Conservation (phyloP, 2,329 filamentous ascomycete genomes). For the Fusarium fujikuroi region DNA sequence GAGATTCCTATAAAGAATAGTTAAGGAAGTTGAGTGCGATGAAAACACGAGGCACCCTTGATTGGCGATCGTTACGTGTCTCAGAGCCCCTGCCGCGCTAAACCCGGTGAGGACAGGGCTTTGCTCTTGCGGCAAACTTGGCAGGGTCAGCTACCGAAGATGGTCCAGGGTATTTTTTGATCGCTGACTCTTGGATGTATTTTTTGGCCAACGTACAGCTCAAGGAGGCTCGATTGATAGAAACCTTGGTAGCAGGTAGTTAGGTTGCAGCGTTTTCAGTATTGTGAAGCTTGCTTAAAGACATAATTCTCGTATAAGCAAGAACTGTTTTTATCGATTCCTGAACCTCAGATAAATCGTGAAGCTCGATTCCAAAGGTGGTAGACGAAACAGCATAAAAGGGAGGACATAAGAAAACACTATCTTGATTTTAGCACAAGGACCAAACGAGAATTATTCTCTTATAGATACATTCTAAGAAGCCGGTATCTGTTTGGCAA, state of each 20-base stretch:
- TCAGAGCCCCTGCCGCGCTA: background rate
- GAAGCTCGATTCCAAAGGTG: too few relatives aligned
- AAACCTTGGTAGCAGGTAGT: fast-evolving
- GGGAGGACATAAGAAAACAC: fast-evolving
- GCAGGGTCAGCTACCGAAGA: background rate
- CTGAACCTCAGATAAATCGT: too few relatives aligned
- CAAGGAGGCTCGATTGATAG: fast-evolving
- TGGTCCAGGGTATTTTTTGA: background rate
- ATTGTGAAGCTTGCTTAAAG: background rate
- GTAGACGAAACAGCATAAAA: fast-evolving
- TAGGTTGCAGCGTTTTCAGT: fast-evolving
- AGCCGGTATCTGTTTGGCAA: too few relatives aligned
- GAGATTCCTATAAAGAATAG: fast-evolving
- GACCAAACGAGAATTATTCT: too few relatives aligned
- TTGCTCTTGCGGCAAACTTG: background rate
- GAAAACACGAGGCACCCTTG: background rate
- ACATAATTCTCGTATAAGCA: too few relatives aligned
- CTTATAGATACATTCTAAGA: too few relatives aligned
- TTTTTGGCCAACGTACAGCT: fast-evolving
- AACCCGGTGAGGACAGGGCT: background rate
- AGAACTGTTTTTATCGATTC: too few relatives aligned
- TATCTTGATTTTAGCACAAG: too few relatives aligned
- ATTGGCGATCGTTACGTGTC: background rate
- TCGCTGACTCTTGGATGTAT: too few relatives aligned
- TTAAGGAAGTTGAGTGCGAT: background rate